phyloP scores from a whole-genome alignment of 805 yeast genomes.

The Yamadazyma insecticola region DNA sequence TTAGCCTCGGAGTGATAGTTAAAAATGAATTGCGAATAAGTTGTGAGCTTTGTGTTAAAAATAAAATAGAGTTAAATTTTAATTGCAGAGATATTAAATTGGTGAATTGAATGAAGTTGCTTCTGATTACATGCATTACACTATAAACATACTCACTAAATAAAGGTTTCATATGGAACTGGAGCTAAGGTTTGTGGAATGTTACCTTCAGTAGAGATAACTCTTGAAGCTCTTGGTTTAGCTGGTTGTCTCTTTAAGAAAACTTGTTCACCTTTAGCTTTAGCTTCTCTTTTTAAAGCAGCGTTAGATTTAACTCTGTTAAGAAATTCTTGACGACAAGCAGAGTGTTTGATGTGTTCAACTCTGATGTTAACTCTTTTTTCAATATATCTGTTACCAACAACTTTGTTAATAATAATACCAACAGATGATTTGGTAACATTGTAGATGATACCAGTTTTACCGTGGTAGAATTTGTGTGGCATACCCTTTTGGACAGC shows the following conservation, averaged over 20 bases:
- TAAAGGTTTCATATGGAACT: conserved; percentile 99
- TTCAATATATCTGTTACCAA: conserved; percentile 98
- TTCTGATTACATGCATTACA: background rate
- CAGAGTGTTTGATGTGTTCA: conserved; percentile 99
- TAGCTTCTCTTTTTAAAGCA: conserved; percentile 89
- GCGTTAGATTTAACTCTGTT: conserved; percentile 98
- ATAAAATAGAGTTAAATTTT: no score
- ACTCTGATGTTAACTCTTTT: conserved; percentile 98
- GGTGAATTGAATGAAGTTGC: background rate
- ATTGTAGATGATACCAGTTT: conserved; percentile 99
- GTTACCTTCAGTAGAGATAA: conserved; percentile 76
- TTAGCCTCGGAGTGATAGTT: no score
- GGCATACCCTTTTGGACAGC: conserved; percentile 99
- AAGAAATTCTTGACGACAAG: conserved; percentile 98
- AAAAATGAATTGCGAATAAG: no score
- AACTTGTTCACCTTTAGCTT: conserved; percentile 86
- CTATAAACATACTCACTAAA: conserved; percentile 46
- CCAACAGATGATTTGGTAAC: conserved; percentile 98
- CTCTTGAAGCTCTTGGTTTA: conserved; percentile 91
- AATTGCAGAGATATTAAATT: no score
- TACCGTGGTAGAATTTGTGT: conserved; percentile 99
- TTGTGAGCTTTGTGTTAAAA: no score
- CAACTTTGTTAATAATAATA: conserved; percentile 97
- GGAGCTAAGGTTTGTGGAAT: conserved; percentile 97
- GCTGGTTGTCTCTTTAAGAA: conserved; percentile 98